A percentile compares a stretch with the other conserved stretches of the same genome.
Conservation (phyloP, 2,329 filamentous ascomycete species). For the Colletotrichum acutatum region DNA sequence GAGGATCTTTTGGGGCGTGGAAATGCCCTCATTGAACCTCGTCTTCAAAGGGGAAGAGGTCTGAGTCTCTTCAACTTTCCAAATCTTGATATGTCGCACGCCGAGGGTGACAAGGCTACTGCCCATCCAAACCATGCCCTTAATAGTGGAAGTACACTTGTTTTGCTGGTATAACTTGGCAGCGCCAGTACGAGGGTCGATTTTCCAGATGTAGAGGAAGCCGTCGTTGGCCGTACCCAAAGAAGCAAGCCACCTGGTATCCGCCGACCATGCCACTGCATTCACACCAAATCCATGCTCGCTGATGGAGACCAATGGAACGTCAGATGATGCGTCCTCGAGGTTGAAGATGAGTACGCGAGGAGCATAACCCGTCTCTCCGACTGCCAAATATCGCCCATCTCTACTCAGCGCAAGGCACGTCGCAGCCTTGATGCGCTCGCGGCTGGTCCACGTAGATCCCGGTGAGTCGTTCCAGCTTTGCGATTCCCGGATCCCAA, state of each 20-base stretch:
- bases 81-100: constrained; percentile 91
- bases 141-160: constrained; percentile 88
- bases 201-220: constrained; percentile 90
- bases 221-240: constrained; percentile 92
- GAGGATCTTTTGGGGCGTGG: constrained; percentile 72
- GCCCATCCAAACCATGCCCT: constrained; percentile 91
- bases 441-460: constrained; percentile 85
- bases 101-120: constrained; percentile 86
- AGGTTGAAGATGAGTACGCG: constrained; percentile 91
- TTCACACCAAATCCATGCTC: constrained; percentile 93
- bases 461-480: constrained; percentile 72
- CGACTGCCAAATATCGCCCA: constrained; percentile 87
- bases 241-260: constrained; percentile 88
- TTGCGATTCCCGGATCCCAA: constrained; percentile 55
- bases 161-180: constrained; percentile 86
- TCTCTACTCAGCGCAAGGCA: constrained; percentile 90
- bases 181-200: constrained; percentile 84
- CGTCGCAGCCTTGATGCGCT: constrained; percentile 93
- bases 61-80: constrained; percentile 80
- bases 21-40: constrained; percentile 53
- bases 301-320: constrained; percentile 83
- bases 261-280: constrained; percentile 88
- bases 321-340: constrained; percentile 81
- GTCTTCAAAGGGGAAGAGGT: constrained; percentile 72
- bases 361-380: constrained; percentile 94